A percentile compares a stretch with the other conserved stretches of the same genome.
Conservation (phyloP, 164 flowering plant species). For the Chloranthus sessilifolius region DNA sequence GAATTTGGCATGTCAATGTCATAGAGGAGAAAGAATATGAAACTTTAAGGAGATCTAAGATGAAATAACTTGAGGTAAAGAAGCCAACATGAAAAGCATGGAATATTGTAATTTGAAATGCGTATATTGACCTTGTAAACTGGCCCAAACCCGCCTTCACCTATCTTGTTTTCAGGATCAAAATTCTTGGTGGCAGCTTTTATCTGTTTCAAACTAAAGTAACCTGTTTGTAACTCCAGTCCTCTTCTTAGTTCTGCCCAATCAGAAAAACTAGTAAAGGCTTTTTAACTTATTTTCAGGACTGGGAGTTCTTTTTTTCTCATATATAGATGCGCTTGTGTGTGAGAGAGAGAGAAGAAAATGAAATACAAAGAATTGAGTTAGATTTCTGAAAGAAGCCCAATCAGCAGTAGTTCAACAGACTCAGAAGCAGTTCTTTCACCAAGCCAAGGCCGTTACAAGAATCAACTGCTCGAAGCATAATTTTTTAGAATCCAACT, state of each 20-base stretch:
- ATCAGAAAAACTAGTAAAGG: neutral
- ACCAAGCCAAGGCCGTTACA: no score
- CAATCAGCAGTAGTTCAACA: no score
- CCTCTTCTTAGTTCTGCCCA: constrained; percentile 25
- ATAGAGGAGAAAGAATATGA: neutral
- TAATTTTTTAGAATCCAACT: no score
- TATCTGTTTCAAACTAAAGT: constrained; percentile 47
- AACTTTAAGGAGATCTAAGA: neutral
- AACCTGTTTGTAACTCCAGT: constrained; percentile 34
- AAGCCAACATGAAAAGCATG: neutral
- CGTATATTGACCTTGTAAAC: constrained; percentile 48
- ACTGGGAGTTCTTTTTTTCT: no score
- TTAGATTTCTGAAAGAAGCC: no score
- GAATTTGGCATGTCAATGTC: neutral
- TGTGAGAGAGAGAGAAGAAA: no score
- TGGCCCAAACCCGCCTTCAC: constrained; percentile 75
- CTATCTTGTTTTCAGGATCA: constrained; percentile 48
- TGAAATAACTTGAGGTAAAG: neutral
- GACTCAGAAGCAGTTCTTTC: no score
- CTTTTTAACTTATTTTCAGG: no score
- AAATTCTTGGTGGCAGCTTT: constrained; percentile 52
- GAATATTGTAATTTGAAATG: neutral
- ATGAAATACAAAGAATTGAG: no score
- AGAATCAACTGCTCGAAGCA: no score
- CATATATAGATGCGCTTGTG: no score